Base-by-base conservation (phyloP, 805 yeast genomes). In the Ascoidea rubescens region DNA sequence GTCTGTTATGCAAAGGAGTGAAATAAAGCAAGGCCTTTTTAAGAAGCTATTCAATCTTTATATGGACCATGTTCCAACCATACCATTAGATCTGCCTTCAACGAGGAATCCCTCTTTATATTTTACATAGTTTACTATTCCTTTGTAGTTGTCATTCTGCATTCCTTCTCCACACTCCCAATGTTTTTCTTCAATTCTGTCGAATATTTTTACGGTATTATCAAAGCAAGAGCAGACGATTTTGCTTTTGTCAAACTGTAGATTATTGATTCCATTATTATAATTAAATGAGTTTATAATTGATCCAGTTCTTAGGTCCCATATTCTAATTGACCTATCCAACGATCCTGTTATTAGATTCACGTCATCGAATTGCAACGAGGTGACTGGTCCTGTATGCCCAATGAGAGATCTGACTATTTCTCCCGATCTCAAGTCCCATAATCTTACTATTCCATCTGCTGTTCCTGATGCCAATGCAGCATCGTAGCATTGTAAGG, bases 381-480 rank as follows among this genome's bases (percentile, higher is more conserved):
- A 70, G 0, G 88, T 78, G 7, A 84, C 78, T 1, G 88, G 77
- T 1, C 80, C 82, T 2, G 86, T 79, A 61, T 84, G 90, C 0
- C 91, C 90, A 44, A 73, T 67, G 21, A 82, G 63, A 10, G 79
- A 71, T 55, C 84, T 67, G 47, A 79, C 78, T 16, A 80, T 81
- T 56, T 79, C 82, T 4, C 88, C 88, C 30, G 79, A 70, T 59
- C 93, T 71, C 55, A 84, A 64, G 66, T 84, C 93, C 90, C 91
- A 84, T 28, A 84, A 66, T 51, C 93, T 67, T 1, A 84, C 87
- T 5, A 80, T 63, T 1, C 91, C 91, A 64, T 84, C 91, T 16
- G 79, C 78, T 0, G 89, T 80, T 50, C 91, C 93, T 0, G 88
- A 78, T 0, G 91, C 91, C 56, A 84, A 66, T 0, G 90, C 91